Base-by-base conservation (phyloP, 2,329 filamentous ascomycete species). In the Colletotrichum coccodes region DNA sequence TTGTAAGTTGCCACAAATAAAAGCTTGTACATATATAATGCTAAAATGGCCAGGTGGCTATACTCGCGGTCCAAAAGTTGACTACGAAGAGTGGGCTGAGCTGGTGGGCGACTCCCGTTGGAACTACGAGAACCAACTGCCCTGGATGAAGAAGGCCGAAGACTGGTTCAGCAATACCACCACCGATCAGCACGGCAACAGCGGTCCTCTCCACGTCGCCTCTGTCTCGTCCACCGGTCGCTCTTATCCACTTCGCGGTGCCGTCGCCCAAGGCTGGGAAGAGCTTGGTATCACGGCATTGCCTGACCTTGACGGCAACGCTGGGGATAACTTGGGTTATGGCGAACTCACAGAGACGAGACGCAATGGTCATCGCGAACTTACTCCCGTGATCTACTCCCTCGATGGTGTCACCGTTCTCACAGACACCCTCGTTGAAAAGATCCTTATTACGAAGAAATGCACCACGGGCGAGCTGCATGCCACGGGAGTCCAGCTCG, bases 31-130 rank as follows among this genome's bases (percentile, higher is more conserved):
- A n/a, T n/a, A n/a, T 40, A 4, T 9, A 8, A 23, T 8, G 9
- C 11, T 16, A 5, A 18, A 18, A 12, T 14, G 6, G 12, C 11
- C 30, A 63, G 80, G 79, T 8, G 79, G 75, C 4, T 84, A 83
- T 76, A 81, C 81, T 23, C 82, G 84, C 28, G 84, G 84, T 2
- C 77, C 80, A 26, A 74, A 76, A 5, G 73, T 75, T 8, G 58
- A 60, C 18, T 60, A 38, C 28, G 58, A 60, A 18, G 58, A 60
- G n/a, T 60, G 58, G 44, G 58, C 58, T 30, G 58, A 60, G n/a
- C 14, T 59, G 5, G 61, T 65, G 9, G 61, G 61, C 32, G 60
- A 69, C 28, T 47, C 79, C 1, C 74, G 77, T 3, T 89, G 85
- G 79, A 81, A 79, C 65, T 85, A 83, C 66, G 75, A 83, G 4